Percentiles rank a stretch among this genome's conserved stretches.
These are phyloP conservation scores for Linum usitatissimum DNA, from an alignment of 345 rosid species.

Conservation along the genomic window DNA sequence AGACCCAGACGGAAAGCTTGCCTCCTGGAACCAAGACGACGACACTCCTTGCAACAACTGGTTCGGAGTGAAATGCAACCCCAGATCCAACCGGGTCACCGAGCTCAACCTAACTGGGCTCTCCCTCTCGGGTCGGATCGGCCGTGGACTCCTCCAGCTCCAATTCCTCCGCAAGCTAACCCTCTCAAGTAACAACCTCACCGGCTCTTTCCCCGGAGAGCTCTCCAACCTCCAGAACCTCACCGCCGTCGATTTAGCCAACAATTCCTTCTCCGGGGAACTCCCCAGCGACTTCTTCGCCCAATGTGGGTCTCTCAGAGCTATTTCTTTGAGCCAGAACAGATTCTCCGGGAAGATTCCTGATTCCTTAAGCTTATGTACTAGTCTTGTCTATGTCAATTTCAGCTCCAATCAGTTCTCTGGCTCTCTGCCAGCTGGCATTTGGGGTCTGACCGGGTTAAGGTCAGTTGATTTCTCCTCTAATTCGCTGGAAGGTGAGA, in stretches of 20 bases:
- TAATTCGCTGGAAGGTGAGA: slow-evolving; percentile 20
- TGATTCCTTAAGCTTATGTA: slow-evolving; percentile 15
- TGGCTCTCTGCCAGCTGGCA: slow-evolving; percentile 15
- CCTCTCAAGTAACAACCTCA: slow-evolving; percentile 35
- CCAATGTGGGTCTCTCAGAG: slow-evolving; percentile 23
- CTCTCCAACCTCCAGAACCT: not conserved
- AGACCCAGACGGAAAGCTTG: slow-evolving; percentile 66
- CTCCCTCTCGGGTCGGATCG: slow-evolving; percentile 78
- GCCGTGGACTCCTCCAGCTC: slow-evolving; percentile 75
- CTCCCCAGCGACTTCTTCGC: slow-evolving; percentile 20
- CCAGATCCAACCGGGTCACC: slow-evolving; percentile 57
- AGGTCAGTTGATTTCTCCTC: slow-evolving; percentile 19
- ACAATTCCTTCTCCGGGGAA: slow-evolving; percentile 18
- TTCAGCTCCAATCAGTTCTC: slow-evolving; percentile 22
- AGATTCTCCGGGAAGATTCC: slow-evolving; percentile 18
- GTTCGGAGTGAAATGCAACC: slow-evolving; percentile 76
- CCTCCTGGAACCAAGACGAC: slow-evolving; percentile 82
- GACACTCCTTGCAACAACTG: slow-evolving; percentile 59
- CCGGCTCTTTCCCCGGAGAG: slow-evolving; percentile 51
- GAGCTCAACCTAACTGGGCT: slow-evolving; percentile 48
- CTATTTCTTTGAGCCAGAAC: slow-evolving; percentile 20
- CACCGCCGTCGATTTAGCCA: slow-evolving; percentile 40
- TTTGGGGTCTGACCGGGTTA: slow-evolving; percentile 23
- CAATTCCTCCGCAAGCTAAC: slow-evolving; percentile 60
- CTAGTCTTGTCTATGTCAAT: slow-evolving; percentile 9